Evolutionary conservation across 1,284 basidiomycete species (phyloP).

Genomic region (Pseudozyma sp.): DNA sequence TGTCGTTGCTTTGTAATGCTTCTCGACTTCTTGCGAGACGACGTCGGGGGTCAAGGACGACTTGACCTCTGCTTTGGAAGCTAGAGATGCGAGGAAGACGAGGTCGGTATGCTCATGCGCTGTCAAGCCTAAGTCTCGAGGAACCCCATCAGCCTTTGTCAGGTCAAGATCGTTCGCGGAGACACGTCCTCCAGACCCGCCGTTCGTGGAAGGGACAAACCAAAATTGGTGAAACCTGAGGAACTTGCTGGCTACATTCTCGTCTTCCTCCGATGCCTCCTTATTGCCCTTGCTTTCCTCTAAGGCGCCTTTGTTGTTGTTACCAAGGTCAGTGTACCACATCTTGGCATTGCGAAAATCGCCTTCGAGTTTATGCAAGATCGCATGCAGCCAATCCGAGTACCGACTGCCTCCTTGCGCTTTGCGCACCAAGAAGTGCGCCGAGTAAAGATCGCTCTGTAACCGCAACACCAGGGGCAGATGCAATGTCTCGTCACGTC

Average conservation of each 20-base stretch:
- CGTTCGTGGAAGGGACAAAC: constrained; percentile 12
- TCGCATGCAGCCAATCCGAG: constrained; percentile 41
- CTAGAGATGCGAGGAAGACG: constrained; percentile 19
- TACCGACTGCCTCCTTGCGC: constrained; percentile 39
- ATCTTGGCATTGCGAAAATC: constrained; percentile 46
- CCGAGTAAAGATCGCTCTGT: constrained; percentile 40
- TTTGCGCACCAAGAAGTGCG: constrained; percentile 40
- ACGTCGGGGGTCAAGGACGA: neutral
- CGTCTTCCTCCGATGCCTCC: neutral
- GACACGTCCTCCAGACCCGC: constrained; percentile 5
- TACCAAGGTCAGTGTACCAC: constrained; percentile 45
- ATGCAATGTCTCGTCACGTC: neutral
- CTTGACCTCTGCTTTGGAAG: neutral
- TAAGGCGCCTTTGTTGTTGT: constrained; percentile 12
- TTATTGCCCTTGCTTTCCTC: neutral
- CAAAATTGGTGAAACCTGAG: constrained; percentile 20
- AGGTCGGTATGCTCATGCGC: constrained; percentile 34
- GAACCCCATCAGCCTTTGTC: neutral
- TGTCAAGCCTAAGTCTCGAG: constrained; percentile 14
- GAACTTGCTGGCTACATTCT: neutral
- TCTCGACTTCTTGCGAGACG: constrained; percentile 6
- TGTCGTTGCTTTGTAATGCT: constrained; percentile 22
- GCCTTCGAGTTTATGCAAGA: constrained; percentile 42
- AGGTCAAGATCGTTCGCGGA: constrained; percentile 4
- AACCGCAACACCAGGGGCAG: neutral